Base-by-base conservation (phyloP, 1,139 yeast genomes). In the Suhomyces wounanorum region DNA sequence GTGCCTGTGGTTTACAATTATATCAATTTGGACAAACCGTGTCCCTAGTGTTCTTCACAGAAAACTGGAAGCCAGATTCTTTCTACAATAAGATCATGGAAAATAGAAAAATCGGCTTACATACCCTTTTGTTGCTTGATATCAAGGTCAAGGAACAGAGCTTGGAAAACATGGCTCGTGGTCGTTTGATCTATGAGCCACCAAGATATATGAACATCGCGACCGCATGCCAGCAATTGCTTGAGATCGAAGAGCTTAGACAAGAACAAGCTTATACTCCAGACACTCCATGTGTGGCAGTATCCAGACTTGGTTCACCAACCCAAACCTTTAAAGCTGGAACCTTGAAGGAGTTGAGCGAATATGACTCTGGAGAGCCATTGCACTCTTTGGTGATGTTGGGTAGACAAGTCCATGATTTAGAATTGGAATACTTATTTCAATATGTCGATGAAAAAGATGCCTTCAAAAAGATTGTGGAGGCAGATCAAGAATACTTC, bases 91-190 rank as follows among this genome's bases (percentile, higher is more conserved):
- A 94, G 72, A 77, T 94, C 53, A 73, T 84, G 84, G 98, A 94
- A 69, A 94, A 94, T 68, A 78, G 98, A 61, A 83, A 77, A 64
- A 83, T 92, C 47, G 99, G 99, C 2, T 77, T 94, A 60, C 99
- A 94, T 66, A 94, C 99, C 2, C 77, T 94, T 55, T 80, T 94
- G 40, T 75, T 94, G 53, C 77, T 94, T 50, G 99, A 94, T 66
- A 94, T 94, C 67, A 94, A 94, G 69, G 99, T 94, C 51, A 94
- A 94, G 68, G 99, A 94, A 68, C 99, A 94, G 70, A 89, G 96
- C 65, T 80, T 90, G 58, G 96, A 92, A 65, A 94, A 92, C 66
- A 83, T 94, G 87, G 96, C 96, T 45, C 82, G 96, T 55, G 99
- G 98, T 1, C 81, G 96, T 68, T 74, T 87, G 53, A 89, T 92